These are phyloP conservation scores for Podospora tetraspora DNA, from an alignment of 495 filamentous ascomycete species.

Conservation along the genomic window DNA sequence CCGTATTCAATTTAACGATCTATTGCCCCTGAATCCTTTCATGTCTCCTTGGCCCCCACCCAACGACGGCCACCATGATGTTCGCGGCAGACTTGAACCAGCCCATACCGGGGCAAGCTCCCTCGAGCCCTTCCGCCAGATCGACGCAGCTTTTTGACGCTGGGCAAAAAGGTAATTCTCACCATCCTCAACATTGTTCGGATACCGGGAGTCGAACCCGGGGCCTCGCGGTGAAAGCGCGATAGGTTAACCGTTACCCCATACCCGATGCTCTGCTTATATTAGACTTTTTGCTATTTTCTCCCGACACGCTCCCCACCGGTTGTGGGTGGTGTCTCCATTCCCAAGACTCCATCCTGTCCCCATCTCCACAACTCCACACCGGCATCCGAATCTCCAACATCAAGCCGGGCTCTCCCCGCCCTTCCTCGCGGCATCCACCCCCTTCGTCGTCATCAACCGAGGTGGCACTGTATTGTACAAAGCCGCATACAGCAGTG, in stretches of 20 bases:
- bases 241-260: not conserved
- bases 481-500: constrained; percentile 16
- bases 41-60: not conserved
- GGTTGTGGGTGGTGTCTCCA: not conserved
- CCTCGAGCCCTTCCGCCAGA: too few species aligned
- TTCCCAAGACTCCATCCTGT: not conserved
- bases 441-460: not conserved
- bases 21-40: not conserved
- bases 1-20: too few species aligned
- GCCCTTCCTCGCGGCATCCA: not conserved
- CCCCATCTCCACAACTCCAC: not conserved
- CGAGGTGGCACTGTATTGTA: constrained; percentile 27
- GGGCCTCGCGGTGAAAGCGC: not conserved
- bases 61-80: too few species aligned
- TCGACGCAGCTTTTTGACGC: too few species aligned
- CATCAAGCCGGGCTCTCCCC: not conserved
- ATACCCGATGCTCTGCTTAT: not conserved
- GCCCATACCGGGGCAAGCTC: too few species aligned
- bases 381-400: not conserved
- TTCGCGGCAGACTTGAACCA: too few species aligned
- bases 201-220: not conserved
- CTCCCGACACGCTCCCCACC: not conserved
- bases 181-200: not conserved
- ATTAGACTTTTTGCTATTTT: not conserved
- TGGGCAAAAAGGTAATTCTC: not conserved